Percentiles rank a stretch among this genome's conserved stretches.
These are phyloP conservation scores for Allium fistulosum DNA, from an alignment of 106 monocot genomes.

Conservation along the genomic window DNA sequence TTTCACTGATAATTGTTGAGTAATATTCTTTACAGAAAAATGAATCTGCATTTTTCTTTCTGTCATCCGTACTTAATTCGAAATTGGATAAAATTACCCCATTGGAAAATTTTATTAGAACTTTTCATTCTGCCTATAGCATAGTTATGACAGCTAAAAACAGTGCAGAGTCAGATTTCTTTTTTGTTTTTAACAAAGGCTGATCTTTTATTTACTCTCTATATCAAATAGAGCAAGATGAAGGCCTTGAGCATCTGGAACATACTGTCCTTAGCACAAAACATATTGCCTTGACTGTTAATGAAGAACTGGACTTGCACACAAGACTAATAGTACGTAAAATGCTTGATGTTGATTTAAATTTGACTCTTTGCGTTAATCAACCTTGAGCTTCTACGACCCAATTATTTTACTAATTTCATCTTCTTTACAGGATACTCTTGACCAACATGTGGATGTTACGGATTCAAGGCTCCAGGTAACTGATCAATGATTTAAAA, in stretches of 20 bases:
- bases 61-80: too few species aligned
- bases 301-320: constrained; percentile 82
- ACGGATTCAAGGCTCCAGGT: constrained; percentile 48
- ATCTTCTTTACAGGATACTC: constrained; percentile 26
- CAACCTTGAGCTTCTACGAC: background rate
- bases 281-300: constrained; percentile 85
- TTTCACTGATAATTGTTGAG: too few species aligned
- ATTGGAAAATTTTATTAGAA: too few species aligned
- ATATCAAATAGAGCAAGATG: constrained; percentile 67
- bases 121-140: too few species aligned
- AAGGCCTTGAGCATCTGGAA: constrained; percentile 73
- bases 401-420: background rate
- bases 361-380: background rate
- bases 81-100: too few species aligned
- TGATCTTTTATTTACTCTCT: background rate
- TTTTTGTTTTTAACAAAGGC: background rate
- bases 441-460: constrained; percentile 48
- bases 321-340: constrained; percentile 72
- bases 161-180: too few species aligned
- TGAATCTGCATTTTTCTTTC: too few species aligned
- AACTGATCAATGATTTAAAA: background rate
- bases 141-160: too few species aligned
- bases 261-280: constrained; percentile 84
- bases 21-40: too few species aligned
- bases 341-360: background rate